A percentile compares a stretch with the other conserved stretches of the same genome.
These are phyloP conservation scores for Candida tibetensis DNA, from an alignment of 805 yeast genomes.

Conservation along the genomic window DNA sequence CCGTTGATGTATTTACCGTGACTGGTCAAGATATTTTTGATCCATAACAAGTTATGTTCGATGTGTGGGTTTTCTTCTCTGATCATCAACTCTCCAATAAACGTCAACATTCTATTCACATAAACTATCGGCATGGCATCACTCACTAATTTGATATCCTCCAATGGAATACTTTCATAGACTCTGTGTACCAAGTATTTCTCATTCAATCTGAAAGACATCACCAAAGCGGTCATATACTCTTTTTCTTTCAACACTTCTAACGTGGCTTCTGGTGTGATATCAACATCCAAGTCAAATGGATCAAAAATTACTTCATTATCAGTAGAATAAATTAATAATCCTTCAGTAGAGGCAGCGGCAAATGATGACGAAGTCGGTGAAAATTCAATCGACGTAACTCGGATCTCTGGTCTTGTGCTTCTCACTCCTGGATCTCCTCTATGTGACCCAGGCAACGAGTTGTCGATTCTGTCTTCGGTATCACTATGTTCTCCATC, in stretches of 20 bases:
- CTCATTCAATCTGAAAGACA: constrained; percentile 94
- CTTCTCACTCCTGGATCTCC: constrained; percentile 73
- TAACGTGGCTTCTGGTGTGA: constrained; percentile 76
- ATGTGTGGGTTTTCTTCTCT: constrained; percentile 66
- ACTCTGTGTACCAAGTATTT: constrained; percentile 65
- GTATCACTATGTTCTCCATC: constrained; percentile 83
- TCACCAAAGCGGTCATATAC: constrained; percentile 75
- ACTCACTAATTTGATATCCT: constrained; percentile 65
- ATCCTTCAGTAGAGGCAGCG: constrained; percentile 93
- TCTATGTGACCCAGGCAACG: constrained; percentile 84
- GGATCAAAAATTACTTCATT: constrained; percentile 82
- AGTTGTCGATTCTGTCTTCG: constrained; percentile 72
- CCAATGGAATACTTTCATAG: constrained; percentile 69
- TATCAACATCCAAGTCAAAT: constrained; percentile 87
- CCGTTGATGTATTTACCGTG: constrained; percentile 76
- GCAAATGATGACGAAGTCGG: constrained; percentile 91
- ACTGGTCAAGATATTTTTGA: constrained; percentile 58
- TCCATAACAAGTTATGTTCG: constrained; percentile 83
- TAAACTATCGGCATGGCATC: constrained; percentile 76
- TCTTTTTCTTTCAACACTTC: constrained; percentile 59
- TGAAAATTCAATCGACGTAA: constrained; percentile 73
- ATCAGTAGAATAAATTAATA: constrained; percentile 78
- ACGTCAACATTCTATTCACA: constrained; percentile 60
- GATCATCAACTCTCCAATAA: constrained; percentile 64
- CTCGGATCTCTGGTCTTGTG: constrained; percentile 78